Conservation (phyloP, 163 green algal species). For the Chlamydomonas reinhardtii region DNA sequence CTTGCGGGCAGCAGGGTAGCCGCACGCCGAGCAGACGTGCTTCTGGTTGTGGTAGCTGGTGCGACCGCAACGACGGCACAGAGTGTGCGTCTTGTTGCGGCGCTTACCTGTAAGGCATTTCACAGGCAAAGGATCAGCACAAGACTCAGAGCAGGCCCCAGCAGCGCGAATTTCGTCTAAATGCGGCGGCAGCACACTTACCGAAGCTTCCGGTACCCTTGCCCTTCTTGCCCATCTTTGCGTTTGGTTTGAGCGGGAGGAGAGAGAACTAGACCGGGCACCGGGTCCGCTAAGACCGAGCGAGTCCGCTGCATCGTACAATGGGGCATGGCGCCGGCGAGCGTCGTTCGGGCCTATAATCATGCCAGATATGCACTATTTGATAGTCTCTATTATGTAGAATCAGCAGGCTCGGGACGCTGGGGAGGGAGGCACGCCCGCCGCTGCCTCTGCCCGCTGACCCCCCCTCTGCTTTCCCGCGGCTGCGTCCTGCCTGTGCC, state of each 20-base stretch:
- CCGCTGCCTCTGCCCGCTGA: no score
- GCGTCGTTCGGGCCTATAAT: no score
- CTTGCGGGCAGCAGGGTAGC: conserved; percentile 95
- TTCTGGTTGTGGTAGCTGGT: conserved; percentile 99
- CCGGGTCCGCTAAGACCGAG: no score
- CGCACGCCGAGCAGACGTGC: conserved; percentile 93
- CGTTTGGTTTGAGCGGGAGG: background rate
- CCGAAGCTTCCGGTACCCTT: conserved; percentile 99
- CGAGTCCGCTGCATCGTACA: no score
- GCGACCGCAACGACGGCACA: conserved; percentile 96
- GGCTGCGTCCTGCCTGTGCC: no score
- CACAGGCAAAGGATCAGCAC: background rate
- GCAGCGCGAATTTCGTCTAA: background rate
- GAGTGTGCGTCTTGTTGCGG: conserved; percentile 98
- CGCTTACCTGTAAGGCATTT: conserved; percentile 82
- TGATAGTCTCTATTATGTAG: no score
- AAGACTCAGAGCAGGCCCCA: background rate
- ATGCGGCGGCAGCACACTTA: conserved; percentile 59
- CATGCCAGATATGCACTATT: no score
- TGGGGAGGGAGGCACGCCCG: no score
- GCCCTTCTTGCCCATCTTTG: conserved; percentile 94
- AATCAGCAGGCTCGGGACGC: no score
- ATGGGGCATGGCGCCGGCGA: no score
- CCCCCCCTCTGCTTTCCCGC: no score
- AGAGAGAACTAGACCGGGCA: background rate